A percentile compares a stretch with the other conserved stretches of the same genome.
These are phyloP conservation scores for Aristolochia contorta DNA, from an alignment of 164 flowering plant species.

Conservation along the genomic window DNA sequence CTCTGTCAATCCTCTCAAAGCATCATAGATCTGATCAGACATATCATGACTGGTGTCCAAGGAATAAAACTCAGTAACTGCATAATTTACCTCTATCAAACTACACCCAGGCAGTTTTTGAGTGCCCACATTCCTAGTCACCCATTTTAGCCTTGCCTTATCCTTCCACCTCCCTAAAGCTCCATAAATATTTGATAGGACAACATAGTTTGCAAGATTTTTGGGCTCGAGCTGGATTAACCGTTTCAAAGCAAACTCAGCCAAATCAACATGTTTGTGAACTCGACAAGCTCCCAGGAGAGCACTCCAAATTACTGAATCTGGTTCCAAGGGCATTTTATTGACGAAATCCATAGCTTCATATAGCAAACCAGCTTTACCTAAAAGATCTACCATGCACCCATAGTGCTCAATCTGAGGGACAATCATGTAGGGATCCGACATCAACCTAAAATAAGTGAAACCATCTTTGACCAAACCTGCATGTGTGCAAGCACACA, in stretches of 20 bases:
- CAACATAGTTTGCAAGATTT: conserved; percentile 51
- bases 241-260: conserved; percentile 42
- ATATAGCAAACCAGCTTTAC: conserved; percentile 43
- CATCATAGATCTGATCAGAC: conserved; percentile 35
- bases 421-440: conserved; percentile 25
- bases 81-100: conserved; percentile 44
- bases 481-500: conserved; percentile 66
- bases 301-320: conserved; percentile 61
- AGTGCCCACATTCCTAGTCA: conserved; percentile 40
- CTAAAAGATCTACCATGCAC: conserved; percentile 63
- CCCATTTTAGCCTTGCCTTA: conserved; percentile 44
- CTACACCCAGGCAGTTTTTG: conserved; percentile 59
- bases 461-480: conserved; percentile 52
- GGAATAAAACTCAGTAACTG: conserved; percentile 41
- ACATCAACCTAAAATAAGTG: conserved; percentile 43
- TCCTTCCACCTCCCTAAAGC: conserved; percentile 46
- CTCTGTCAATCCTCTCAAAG: conserved; percentile 31
- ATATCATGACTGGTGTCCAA: conserved; percentile 49
- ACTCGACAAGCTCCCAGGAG: conserved; percentile 56
- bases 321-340: conserved; percentile 63
- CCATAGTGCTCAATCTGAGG: conserved; percentile 79
- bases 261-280: conserved; percentile 41
- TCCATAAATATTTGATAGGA: conserved; percentile 57
- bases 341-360: conserved; percentile 43
- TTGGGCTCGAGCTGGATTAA: conserved; percentile 50